phyloP scores from a whole-genome alignment of 768 basidiomycete genomes.

The Boletales sp. region DNA sequence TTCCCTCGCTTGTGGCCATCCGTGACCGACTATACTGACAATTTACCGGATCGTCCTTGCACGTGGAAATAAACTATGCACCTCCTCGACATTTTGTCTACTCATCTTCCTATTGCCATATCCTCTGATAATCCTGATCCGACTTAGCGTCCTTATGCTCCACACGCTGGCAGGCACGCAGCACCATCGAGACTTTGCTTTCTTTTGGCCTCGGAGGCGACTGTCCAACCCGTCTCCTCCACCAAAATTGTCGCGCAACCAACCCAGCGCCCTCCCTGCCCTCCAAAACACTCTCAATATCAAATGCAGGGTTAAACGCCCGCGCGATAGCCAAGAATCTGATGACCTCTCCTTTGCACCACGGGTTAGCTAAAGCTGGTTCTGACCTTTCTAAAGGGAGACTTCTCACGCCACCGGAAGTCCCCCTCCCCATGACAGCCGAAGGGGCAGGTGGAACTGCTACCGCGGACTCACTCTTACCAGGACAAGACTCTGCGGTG shows the following conservation, averaged over 20 bases:
- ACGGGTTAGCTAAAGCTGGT: too few species aligned
- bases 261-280: conserved; percentile 20
- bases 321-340: conserved; percentile 13
- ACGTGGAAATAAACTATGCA: conserved; percentile 11
- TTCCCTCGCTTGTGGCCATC: too few species aligned
- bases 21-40: too few species aligned
- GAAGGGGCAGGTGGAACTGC: too few species aligned
- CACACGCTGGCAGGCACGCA: not conserved
- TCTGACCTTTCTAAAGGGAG: too few species aligned
- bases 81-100: conserved; percentile 19
- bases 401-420: too few species aligned
- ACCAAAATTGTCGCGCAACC: conserved; percentile 23
- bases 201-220: conserved; percentile 29
- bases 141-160: conserved; percentile 7
- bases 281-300: conserved; percentile 11
- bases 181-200: conserved; percentile 23
- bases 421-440: too few species aligned
- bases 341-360: too few species aligned
- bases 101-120: conserved; percentile 17
- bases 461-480: too few species aligned
- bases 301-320: conserved; percentile 20
- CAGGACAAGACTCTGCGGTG: too few species aligned
- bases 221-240: conserved; percentile 16
- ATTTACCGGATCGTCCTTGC: too few species aligned
- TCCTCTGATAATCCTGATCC: too few species aligned